Evolutionary conservation across 2,329 filamentous ascomycete species (phyloP), one percentile per base, ranked within the genome.

Genomic region (Colletotrichum tofieldiae): DNA sequence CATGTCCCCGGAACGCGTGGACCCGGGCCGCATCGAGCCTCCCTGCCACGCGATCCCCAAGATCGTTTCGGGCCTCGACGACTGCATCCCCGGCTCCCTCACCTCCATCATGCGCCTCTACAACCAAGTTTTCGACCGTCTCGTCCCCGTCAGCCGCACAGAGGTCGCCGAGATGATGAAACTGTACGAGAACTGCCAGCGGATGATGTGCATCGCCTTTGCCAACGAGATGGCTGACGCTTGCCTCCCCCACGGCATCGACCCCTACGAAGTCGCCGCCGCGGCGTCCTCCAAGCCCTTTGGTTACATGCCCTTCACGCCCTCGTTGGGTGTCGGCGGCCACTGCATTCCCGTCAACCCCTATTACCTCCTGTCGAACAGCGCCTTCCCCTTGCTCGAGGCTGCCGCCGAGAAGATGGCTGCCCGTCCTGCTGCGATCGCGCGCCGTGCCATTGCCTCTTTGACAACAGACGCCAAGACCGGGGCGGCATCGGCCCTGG

Each of bases 141-240:
- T 85, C 29, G 77, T 85, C 11, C 80, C 81, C 0, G 83, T 85
- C 39, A 80, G 79, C 60, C 77, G 76, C 55, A 83, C 83, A 1
- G 84, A 85, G 71, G 82, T 84, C 2, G 84, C 84, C 14, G 84
- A 85, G 73, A 85, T 85, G 83, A 83, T 80, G 54, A 86, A 86
- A 74, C 75, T 85, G 8, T 85, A 84, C 75, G 84, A 85, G 68
- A 86, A 85, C 74, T 86, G 84, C 76, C 82, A 84, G 68, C 78
- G 83, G 6, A 84, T 83, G 79, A 76, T 85, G 51, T 77, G 77
- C 56, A 82, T 83, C 43, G 82, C 83, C 1, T 85, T 82, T 66
- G 82, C 80, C 69, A 85, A 85, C 73, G 83, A 85, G 71, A 84
- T 85, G 80, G 82, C 83, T 3, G 81, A 85, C 70, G 83, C 84